Conservation (phyloP, 2,329 filamentous ascomycete genomes). For the Pseudofabraea citricarpa region DNA sequence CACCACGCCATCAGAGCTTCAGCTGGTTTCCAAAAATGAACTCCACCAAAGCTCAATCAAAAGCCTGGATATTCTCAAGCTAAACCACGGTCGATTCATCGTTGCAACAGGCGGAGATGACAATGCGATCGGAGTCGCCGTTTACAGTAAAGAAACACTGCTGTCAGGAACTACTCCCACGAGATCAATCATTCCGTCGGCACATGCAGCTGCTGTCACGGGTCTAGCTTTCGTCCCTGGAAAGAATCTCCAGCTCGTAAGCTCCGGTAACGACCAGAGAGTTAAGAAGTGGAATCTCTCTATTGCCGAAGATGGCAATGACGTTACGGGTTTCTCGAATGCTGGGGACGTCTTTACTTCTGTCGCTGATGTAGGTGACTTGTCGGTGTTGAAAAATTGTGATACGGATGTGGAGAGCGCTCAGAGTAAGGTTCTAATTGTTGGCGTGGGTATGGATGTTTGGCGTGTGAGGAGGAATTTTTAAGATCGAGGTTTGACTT, state of each 20-base stretch:
- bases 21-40: slow-evolving; percentile 27
- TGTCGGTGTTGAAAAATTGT: slow-evolving; percentile 28
- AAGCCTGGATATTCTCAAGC: slow-evolving; percentile 40
- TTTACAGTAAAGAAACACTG: slow-evolving; percentile 23
- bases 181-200: slow-evolving; percentile 40
- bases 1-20: background rate
- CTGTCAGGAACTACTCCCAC: background rate
- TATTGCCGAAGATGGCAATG: slow-evolving; percentile 4
- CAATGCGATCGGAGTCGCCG: slow-evolving; percentile 64
- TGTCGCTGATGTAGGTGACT: slow-evolving; percentile 54
- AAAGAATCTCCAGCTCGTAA: slow-evolving; percentile 31
- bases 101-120: slow-evolving; percentile 84
- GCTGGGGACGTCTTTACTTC: slow-evolving; percentile 50
- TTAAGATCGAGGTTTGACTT: too few relatives aligned
- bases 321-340: slow-evolving; percentile 30
- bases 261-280: slow-evolving; percentile 56
- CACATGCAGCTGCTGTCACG: slow-evolving; percentile 71
- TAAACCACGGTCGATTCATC: slow-evolving; percentile 34
- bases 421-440: slow-evolving; percentile 20
- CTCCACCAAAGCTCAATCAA: slow-evolving; percentile 85
- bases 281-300: slow-evolving; percentile 48
- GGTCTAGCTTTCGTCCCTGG: slow-evolving; percentile 35
- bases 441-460: slow-evolving; percentile 29
- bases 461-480: slow-evolving; percentile 14
- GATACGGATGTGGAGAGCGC: background rate